These are phyloP conservation scores for Lepidium aucheri DNA, from an alignment of 345 rosid genomes.

Conservation along the genomic window DNA sequence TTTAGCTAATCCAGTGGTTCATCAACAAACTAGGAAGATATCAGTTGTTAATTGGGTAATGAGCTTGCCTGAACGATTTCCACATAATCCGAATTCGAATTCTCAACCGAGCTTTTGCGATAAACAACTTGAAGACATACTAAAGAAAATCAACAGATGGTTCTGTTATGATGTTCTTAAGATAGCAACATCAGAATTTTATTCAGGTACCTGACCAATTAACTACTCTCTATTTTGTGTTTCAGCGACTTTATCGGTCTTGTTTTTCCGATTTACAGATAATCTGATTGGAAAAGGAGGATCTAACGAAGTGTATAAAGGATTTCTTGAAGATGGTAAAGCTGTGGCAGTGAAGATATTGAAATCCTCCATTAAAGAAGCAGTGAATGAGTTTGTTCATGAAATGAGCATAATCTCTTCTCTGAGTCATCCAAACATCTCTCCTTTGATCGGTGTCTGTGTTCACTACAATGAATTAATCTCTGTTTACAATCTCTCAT, in stretches of 20 bases:
- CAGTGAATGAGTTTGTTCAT: conserved; percentile 54
- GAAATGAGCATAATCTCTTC: conserved; percentile 76
- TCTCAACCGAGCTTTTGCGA: conserved; percentile 13
- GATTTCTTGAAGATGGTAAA: conserved; percentile 63
- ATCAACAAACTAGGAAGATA: conserved; percentile 30
- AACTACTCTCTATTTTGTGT: neutral
- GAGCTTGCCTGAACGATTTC: conserved; percentile 68
- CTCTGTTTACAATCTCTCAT: conserved; percentile 62
- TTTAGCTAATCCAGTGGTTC: conserved; percentile 30
- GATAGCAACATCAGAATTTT: conserved; percentile 59
- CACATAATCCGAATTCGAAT: conserved; percentile 19
- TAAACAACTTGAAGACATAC: conserved; percentile 32
- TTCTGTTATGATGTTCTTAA: conserved; percentile 50
- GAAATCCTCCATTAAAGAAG: conserved; percentile 53
- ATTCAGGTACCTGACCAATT: conserved; percentile 44
- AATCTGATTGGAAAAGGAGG: conserved; percentile 83
- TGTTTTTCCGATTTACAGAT: conserved; percentile 29
- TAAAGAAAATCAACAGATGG: conserved; percentile 37
- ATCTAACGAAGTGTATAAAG: conserved; percentile 65
- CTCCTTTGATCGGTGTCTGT: conserved; percentile 62
- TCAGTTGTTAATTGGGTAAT: conserved; percentile 88
- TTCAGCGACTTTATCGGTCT: neutral
- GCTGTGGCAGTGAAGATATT: conserved; percentile 65
- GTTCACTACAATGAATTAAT: conserved; percentile 42
- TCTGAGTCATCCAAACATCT: conserved; percentile 49